These are phyloP conservation scores for Rubroboletus satanas DNA, from an alignment of 768 basidiomycete genomes.

Conservation along the genomic window DNA sequence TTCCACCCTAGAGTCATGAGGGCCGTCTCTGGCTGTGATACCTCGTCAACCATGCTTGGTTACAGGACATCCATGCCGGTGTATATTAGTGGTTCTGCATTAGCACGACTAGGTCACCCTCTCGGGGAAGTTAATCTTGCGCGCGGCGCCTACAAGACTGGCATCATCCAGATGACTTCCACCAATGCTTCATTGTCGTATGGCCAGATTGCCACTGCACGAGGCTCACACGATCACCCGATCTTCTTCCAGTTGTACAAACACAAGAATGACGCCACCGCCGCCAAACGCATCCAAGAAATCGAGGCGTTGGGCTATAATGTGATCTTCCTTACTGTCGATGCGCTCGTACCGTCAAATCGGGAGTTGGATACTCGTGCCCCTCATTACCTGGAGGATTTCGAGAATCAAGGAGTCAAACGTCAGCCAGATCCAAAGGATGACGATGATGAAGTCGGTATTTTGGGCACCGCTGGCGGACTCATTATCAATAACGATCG, in stretches of 20 bases:
- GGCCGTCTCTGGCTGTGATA: conserved; percentile 57
- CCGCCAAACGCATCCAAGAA: conserved; percentile 66
- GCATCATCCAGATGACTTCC: conserved; percentile 84
- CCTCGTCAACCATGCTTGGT: conserved; percentile 72
- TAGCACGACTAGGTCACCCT: conserved; percentile 86
- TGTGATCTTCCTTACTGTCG: conserved; percentile 89
- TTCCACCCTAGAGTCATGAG: conserved; percentile 82
- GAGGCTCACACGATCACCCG: conserved; percentile 50
- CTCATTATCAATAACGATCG: conserved; percentile 63
- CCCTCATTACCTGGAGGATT: conserved; percentile 54
- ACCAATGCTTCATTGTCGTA: conserved; percentile 71
- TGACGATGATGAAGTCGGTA: conserved; percentile 36
- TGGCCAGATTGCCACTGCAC: conserved; percentile 55
- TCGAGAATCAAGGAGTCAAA: conserved; percentile 39
- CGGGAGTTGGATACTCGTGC: conserved; percentile 70
- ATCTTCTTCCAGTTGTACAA: conserved; percentile 89
- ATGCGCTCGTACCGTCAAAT: conserved; percentile 80
- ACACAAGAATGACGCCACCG: conserved; percentile 60
- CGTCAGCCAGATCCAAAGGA: conserved; percentile 21
- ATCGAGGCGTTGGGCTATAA: conserved; percentile 75
- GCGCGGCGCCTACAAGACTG: conserved; percentile 56
- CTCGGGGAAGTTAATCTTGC: conserved; percentile 85
- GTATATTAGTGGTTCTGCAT: conserved; percentile 79
- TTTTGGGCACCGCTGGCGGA: conserved; percentile 64
- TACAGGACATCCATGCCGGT: conserved; percentile 70